Evolutionary conservation across 495 filamentous ascomycete species (phyloP).

Genomic region (Aspergillus ostianus): DNA sequence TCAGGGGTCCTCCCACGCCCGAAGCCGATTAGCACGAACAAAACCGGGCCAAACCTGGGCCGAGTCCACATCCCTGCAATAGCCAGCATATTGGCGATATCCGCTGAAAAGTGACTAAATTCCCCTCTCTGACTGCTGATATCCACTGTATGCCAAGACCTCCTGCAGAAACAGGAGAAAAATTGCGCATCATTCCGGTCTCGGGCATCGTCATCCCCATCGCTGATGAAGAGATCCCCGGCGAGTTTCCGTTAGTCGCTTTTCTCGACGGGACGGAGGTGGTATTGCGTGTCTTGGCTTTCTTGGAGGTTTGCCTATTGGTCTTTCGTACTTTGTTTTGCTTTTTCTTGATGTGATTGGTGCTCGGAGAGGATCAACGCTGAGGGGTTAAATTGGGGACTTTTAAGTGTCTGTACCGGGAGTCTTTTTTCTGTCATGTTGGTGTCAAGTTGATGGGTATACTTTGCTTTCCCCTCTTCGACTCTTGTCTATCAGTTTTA

Average conservation of each 20-base stretch:
- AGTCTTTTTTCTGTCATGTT: background rate
- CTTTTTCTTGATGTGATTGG: background rate
- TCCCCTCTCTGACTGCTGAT: background rate
- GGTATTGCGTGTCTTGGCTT: background rate
- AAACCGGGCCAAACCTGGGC: background rate
- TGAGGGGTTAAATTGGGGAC: background rate
- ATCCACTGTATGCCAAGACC: background rate
- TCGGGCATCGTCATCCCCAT: background rate
- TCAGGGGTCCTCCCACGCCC: background rate
- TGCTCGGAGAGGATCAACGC: background rate
- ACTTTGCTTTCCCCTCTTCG: background rate
- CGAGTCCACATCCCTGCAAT: background rate
- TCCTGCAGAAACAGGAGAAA: background rate
- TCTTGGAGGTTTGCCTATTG: background rate
- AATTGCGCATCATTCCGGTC: background rate
- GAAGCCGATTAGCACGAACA: background rate
- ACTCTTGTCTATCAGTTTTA: background rate
- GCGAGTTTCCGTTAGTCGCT: background rate
- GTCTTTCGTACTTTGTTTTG: background rate
- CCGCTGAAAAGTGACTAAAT: background rate
- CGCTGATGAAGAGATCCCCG: background rate
- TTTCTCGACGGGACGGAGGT: background rate
- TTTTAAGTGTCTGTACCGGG: background rate
- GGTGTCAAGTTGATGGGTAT: background rate
- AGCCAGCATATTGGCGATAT: background rate